Percentiles rank a stretch among this genome's conserved stretches.
These are phyloP conservation scores for Fusarium verrucosum DNA, from an alignment of 2,329 filamentous ascomycete genomes.

Conservation along the genomic window DNA sequence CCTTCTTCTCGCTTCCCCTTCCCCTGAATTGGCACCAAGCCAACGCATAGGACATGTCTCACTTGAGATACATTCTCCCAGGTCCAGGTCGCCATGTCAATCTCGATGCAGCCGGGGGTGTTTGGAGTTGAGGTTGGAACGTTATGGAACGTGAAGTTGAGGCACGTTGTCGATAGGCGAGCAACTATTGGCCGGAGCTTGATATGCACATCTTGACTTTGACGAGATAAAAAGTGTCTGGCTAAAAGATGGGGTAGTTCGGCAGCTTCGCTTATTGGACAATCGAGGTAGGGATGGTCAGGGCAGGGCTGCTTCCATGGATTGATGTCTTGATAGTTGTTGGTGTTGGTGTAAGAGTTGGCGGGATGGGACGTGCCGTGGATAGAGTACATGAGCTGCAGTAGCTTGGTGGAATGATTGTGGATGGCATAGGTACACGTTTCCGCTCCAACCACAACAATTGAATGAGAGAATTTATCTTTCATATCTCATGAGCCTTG, in stretches of 20 bases:
- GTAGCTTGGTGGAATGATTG: not conserved
- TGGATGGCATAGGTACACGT: not conserved
- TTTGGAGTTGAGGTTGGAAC: constrained; percentile 21
- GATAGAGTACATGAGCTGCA: not conserved
- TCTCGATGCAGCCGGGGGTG: constrained; percentile 3
- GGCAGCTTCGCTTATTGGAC: constrained; percentile 27
- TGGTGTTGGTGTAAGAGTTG: constrained; percentile 6
- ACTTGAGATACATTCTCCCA: constrained; percentile 4
- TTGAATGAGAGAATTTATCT: not conserved
- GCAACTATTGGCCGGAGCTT: constrained; percentile 33
- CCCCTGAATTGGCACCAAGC: constrained; percentile 29
- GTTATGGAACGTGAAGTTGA: constrained; percentile 30
- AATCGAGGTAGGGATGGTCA: constrained; percentile 25
- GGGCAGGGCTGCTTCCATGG: not conserved
- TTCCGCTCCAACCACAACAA: not conserved
- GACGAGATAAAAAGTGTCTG: constrained; percentile 32
- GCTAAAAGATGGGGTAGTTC: constrained; percentile 43
- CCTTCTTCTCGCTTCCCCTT: constrained; percentile 16
- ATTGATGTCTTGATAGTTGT: constrained; percentile 20
- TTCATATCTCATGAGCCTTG: not conserved
- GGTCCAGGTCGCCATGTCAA: constrained; percentile 4
- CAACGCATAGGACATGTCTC: constrained; percentile 22
- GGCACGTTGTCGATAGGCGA: constrained; percentile 40
- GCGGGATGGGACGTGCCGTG: constrained; percentile 41
- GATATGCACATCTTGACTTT: constrained; percentile 33